Evolutionary conservation across 2,329 filamentous ascomycete species (phyloP).

Genomic region (Aspergillus neoniger): DNA sequence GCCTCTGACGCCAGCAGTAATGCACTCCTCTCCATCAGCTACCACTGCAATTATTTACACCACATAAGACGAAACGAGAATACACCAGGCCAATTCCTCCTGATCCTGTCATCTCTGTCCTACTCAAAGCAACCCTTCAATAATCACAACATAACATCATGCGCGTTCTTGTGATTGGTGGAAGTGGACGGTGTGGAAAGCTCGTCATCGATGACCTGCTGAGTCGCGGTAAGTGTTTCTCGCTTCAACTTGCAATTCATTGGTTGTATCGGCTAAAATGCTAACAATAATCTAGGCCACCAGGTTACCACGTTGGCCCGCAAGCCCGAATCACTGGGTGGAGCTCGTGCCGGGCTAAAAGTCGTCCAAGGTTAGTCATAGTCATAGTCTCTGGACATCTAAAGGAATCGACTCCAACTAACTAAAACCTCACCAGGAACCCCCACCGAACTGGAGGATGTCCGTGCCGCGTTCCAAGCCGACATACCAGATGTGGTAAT

Average conservation of each 20-base stretch:
- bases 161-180: slow-evolving; percentile 46
- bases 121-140: too few species aligned
- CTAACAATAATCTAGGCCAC: slow-evolving; percentile 28
- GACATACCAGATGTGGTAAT: slow-evolving; percentile 44
- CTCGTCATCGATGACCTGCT: slow-evolving; percentile 48
- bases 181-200: slow-evolving; percentile 48
- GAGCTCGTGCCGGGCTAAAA: slow-evolving; percentile 20
- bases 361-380: slow-evolving; percentile 22
- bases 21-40: too few species aligned
- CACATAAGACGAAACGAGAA: too few species aligned
- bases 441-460: slow-evolving; percentile 23
- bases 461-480: slow-evolving; percentile 21
- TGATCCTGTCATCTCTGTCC: too few species aligned
- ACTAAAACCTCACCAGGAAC: slow-evolving; percentile 16
- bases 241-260: background rate
- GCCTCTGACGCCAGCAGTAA: too few species aligned
- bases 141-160: slow-evolving; percentile 8
- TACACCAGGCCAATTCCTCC: too few species aligned
- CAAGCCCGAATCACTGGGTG: slow-evolving; percentile 27
- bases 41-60: too few species aligned
- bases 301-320: slow-evolving; percentile 45
- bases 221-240: slow-evolving; percentile 25
- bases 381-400: too few species aligned
- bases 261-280: background rate
- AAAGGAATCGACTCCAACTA: background rate